Base-by-base conservation (phyloP, 2,329 filamentous ascomycete genomes). In the Pezicula carpinea region DNA sequence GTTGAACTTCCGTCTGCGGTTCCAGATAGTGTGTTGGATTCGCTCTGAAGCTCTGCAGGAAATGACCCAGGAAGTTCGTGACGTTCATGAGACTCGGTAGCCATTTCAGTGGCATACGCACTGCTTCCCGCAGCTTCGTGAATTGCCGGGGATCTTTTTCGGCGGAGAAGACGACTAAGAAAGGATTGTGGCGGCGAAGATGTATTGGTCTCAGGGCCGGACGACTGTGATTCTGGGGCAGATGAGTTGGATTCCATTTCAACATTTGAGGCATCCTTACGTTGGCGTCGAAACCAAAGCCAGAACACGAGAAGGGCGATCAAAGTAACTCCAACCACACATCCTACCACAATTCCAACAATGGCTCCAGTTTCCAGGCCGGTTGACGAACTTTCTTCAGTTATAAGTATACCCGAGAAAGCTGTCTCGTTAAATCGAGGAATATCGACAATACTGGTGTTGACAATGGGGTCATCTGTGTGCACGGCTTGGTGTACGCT, bases 81-180 rank as follows among this genome's bases (percentile, higher is more conserved):
- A 11, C 51, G 49, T 42, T 56, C 59, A 39, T 59, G 51, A 5
- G 49, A 51, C 33, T 59, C 55, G 5, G 57, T 54, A 7, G 44
- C 55, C 17, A 62, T 53, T 53, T 62, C 60, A 1, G 53, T 53
- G 5, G 61, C 79, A 76, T 53, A 80, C 73, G 13, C 69, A 70
- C 31, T 73, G 71, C 47, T 76, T 71, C 17, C 72, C 59, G 10
- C 77, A 69, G 49, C 76, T 76, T 55, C 79, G 75, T 43, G 10
- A 73, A 76, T 8, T 75, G 61, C 31, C 67, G 67, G 7, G 69
- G 64, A 6, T 72, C 67, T 29, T 67, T 69, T 47, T 71, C 75
- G 39, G 64, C 55, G 52, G 76, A 73, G 17, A 65, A 62, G 44
- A 3, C 49, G 42, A 69, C 64, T 58, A 62, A 69, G 51, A 72